These are phyloP conservation scores for Vigna trinervia DNA, from an alignment of 306 rosid species.

Conservation along the genomic window DNA sequence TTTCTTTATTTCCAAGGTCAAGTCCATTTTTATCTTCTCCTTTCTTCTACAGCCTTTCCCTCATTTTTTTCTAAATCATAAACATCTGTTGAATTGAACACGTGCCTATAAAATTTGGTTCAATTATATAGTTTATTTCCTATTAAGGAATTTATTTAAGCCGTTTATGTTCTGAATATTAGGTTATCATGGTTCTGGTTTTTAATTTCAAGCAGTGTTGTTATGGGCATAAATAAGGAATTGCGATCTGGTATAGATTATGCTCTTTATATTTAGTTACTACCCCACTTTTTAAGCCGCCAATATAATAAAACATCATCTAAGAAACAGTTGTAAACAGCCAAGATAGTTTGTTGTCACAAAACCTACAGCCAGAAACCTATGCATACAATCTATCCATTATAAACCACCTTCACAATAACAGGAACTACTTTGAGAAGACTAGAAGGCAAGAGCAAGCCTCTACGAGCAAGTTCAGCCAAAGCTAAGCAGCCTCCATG, in stretches of 20 bases:
- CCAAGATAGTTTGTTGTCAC: slow-evolving; percentile 35
- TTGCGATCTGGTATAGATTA: too few species aligned
- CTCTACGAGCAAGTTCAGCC: slow-evolving; percentile 99
- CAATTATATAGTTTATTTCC: too few species aligned
- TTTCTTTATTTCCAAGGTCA: slow-evolving; percentile 12
- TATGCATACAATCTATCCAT: slow-evolving; percentile 20
- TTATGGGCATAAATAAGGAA: too few species aligned
- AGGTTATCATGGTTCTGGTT: too few species aligned
- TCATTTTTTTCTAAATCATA: neutral
- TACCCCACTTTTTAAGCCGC: slow-evolving; percentile 9
- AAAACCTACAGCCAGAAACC: slow-evolving; percentile 34
- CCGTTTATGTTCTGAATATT: too few species aligned
- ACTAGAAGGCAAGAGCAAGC: slow-evolving; percentile 83
- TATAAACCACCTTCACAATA: slow-evolving; percentile 77
- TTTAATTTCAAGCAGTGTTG: too few species aligned
- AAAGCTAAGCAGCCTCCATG: slow-evolving; percentile 98
- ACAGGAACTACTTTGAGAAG: slow-evolving; percentile 92
- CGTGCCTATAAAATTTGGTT: too few species aligned
- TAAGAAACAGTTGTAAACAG: slow-evolving; percentile 32
- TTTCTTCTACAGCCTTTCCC: slow-evolving; percentile 8
- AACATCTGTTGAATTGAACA: neutral
- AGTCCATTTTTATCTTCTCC: slow-evolving; percentile 28
- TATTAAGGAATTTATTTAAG: too few species aligned
- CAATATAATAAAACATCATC: neutral
- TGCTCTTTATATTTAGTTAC: too few species aligned